A percentile compares a stretch with the other conserved stretches of the same genome.
phyloP scores from a whole-genome alignment of 2,329 filamentous ascomycete genomes.

The Fusarium mundagurra region DNA sequence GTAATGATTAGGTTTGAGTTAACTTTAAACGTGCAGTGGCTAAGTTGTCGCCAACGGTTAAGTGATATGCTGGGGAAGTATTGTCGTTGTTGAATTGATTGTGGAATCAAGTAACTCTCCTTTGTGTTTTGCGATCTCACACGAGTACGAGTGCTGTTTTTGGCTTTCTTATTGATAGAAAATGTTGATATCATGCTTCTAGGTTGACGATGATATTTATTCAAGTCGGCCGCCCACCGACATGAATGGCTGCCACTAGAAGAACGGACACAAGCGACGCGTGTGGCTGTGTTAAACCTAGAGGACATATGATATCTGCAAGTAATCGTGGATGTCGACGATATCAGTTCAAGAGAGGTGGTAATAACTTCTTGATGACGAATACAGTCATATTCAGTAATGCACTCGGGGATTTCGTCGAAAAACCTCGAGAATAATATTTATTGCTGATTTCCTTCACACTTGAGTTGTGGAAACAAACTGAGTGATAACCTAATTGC shows the following conservation, averaged over 20 bases:
- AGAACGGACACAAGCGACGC: conserved; percentile 18
- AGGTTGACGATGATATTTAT: not conserved
- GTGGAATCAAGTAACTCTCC: too few species aligned
- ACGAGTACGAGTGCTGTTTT: not conserved
- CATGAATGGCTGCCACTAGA: conserved; percentile 6
- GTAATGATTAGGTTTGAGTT: not conserved
- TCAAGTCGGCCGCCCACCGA: conserved; percentile 14
- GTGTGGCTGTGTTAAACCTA: conserved; percentile 22
- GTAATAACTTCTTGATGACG: not conserved
- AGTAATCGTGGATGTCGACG: not conserved
- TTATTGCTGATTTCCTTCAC: not conserved
- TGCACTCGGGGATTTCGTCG: not conserved
- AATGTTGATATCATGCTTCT: not conserved
- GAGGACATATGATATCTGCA: not conserved
- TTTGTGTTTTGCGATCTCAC: not conserved
- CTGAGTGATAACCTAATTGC: not conserved
- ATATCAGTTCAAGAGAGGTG: not conserved
- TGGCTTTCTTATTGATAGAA: not conserved
- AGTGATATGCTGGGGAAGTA: not conserved
- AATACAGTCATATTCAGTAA: not conserved
- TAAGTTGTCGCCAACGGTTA: not conserved
- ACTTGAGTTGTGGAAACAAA: not conserved
- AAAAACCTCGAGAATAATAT: not conserved
- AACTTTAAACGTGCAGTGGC: not conserved
- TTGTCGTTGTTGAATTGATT: not conserved